Percentiles rank a stretch among this genome's conserved stretches.
Evolutionary conservation across 306 rosid genomes (phyloP).

Genomic region (Trichosanthes cucumerina): DNA sequence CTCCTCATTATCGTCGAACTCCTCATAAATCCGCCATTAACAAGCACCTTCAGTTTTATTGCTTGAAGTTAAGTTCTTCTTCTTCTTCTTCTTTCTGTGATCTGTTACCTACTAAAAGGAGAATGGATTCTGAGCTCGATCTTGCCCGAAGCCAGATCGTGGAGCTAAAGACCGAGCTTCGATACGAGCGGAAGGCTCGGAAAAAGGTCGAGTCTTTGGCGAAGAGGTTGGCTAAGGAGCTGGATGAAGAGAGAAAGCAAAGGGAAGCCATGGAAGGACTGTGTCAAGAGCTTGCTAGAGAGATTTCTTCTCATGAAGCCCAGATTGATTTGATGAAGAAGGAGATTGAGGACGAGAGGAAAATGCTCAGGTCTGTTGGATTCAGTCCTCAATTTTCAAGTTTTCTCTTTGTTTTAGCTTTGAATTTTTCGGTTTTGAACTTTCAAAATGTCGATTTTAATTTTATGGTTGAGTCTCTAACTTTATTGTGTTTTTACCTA

Average conservation of each 20-base stretch:
- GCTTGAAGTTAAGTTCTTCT: conserved; percentile 14
- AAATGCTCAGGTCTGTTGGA: conserved; percentile 29
- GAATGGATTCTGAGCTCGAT: conserved; percentile 32
- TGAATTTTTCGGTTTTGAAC: too few relatives aligned
- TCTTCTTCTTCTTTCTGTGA: conserved; percentile 29
- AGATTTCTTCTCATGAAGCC: conserved; percentile 20
- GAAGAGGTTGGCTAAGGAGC: conserved; percentile 26
- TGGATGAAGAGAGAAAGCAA: conserved; percentile 29
- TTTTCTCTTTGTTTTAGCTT: too few relatives aligned
- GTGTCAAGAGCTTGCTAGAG: conserved; percentile 30
- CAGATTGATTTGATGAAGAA: conserved; percentile 28
- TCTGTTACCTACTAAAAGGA: conserved; percentile 15
- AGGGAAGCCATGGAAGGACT: conserved; percentile 31
- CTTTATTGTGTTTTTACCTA: too few relatives aligned
- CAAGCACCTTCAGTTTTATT: background rate
- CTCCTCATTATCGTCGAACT: conserved; percentile 5
- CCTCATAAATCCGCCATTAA: background rate
- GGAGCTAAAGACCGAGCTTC: conserved; percentile 33
- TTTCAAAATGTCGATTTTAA: too few relatives aligned
- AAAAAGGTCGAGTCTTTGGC: conserved; percentile 29
- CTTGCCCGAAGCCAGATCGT: conserved; percentile 25
- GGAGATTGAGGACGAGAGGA: conserved; percentile 44
- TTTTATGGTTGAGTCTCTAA: too few relatives aligned
- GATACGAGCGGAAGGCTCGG: conserved; percentile 27
- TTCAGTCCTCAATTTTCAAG: background rate